Evolutionary conservation across 768 basidiomycete genomes (phyloP), one percentile per base, ranked within the genome.

Genomic region (Podaxis sp.): DNA sequence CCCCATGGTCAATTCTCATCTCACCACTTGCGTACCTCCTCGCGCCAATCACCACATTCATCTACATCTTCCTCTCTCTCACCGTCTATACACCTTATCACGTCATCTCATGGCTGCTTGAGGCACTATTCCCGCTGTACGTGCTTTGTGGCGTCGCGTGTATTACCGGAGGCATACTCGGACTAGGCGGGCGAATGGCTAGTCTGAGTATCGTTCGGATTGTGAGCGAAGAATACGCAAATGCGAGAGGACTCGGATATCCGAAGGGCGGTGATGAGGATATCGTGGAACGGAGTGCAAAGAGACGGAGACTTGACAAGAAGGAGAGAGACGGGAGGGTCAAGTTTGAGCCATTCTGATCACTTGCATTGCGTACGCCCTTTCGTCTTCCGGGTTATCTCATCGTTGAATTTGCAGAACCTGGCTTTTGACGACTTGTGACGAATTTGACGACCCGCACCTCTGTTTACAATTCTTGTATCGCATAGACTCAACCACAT

Each of bases 121-220:
- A 79, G 5, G 74, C 76, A 9, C 54, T 86, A 1, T 83, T 81
- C 50, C 85, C 85, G 0, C 54, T 85, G 36, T 87, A 86, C 63
- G 77, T 85, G 13, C 79, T 86, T 61, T 77, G 74, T 40, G 82
- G 82, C 1, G 77, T 82, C 0, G 84, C 85, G 1, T 84, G 81
- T 62, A 79, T 87, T 53, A 74, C 75, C 7, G 85, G 85, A 5
- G 71, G 70, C 9, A 16, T 77, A 18, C 47, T 86, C 0, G 85
- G 85, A 2, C 51, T 77, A 0, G 62, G 72, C 11, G 85, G 70
- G 2, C 67, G 72, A 23, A 6, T 61, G 25, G 23, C 69, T 9
- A 66, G 63, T 37, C 42, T 23, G 52, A 36, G 50, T 46, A 53
- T 54, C 38, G 50, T 54, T 25, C 37, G 37, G 23, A 23, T 18